Conservation (phyloP, 768 basidiomycete genomes). For the Termitomyces sp. region DNA sequence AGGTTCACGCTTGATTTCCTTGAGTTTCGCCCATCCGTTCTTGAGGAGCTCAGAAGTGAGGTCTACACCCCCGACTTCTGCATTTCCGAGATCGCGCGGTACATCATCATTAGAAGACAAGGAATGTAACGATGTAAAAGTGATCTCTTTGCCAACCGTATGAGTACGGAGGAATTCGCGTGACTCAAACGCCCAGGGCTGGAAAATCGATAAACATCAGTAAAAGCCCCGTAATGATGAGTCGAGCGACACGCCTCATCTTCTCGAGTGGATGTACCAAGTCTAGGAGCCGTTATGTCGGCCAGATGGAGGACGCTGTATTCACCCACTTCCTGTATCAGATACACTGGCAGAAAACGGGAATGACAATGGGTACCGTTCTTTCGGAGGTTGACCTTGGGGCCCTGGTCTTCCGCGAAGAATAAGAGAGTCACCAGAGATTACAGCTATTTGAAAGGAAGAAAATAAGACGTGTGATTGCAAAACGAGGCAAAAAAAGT, state of each 20-base stretch:
- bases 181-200: constrained; percentile 91
- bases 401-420: constrained; percentile 71
- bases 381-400: constrained; percentile 86
- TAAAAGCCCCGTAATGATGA: neutral
- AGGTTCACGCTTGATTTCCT: constrained; percentile 80
- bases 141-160: constrained; percentile 86
- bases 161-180: constrained; percentile 87
- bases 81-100: constrained; percentile 74
- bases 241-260: constrained; percentile 65
- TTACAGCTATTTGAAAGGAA: constrained; percentile 52
- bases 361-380: constrained; percentile 48
- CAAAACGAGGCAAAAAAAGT: constrained; percentile 13
- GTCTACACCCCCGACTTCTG: constrained; percentile 68
- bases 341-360: neutral
- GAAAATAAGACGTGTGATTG: constrained; percentile 16
- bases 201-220: constrained; percentile 3
- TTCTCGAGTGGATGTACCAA: constrained; percentile 77
- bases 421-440: constrained; percentile 87
- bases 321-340: neutral
- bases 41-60: constrained; percentile 71
- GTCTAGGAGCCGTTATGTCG: constrained; percentile 77
- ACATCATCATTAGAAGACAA: constrained; percentile 71
- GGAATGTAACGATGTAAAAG: constrained; percentile 78
- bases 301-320: constrained; percentile 83
- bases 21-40: constrained; percentile 90